Evolutionary conservation across 192 early-diverging fungal genomes (phyloP).

Genomic region (Gigaspora rosea): DNA sequence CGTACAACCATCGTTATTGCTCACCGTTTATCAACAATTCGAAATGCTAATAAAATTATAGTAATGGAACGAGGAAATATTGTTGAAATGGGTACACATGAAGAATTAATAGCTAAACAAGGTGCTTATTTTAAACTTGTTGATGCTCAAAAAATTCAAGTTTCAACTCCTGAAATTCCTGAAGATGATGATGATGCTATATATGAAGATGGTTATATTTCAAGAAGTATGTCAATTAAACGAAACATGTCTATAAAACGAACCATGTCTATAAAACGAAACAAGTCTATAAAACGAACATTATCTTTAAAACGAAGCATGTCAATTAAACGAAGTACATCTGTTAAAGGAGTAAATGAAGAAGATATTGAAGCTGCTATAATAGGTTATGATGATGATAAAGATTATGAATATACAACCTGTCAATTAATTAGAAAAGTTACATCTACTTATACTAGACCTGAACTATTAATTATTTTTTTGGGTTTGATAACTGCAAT

Average conservation of each 20-base stretch:
- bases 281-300: no score
- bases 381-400: not conserved
- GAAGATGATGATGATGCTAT: not conserved
- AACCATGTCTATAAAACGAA: not conserved
- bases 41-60: conserved; percentile 77
- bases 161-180: not conserved
- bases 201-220: not conserved
- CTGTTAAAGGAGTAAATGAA: no score
- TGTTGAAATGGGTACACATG: conserved; percentile 73
- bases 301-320: no score
- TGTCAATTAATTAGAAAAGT: conserved; percentile 18
- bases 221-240: not conserved
- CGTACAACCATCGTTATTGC: conserved; percentile 88
- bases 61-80: conserved; percentile 69
- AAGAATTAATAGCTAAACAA: conserved; percentile 58
- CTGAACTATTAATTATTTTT: not conserved
- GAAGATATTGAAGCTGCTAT: not conserved
- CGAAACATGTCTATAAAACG: not conserved
- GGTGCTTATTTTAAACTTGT: conserved; percentile 61
- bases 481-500: conserved; percentile 13
- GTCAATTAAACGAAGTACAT: no score
- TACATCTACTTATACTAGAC: not conserved
- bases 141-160: conserved; percentile 54
- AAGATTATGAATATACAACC: conserved; percentile 3
- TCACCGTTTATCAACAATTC: conserved; percentile 82